Evolutionary conservation across 768 basidiomycete genomes (phyloP).

Genomic region (Hydnomerulius pinastri): DNA sequence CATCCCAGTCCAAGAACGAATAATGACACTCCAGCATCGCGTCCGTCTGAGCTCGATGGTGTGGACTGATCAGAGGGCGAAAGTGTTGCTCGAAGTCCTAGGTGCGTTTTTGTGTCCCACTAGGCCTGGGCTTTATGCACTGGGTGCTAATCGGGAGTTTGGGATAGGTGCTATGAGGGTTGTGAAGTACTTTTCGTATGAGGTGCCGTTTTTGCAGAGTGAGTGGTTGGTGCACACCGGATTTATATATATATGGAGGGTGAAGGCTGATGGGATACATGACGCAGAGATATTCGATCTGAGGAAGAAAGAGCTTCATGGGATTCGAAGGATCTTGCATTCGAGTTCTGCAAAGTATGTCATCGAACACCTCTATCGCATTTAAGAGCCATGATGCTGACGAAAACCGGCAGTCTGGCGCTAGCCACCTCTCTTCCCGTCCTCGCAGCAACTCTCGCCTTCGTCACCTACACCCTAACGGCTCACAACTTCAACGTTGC

Average conservation of each 20-base stretch:
- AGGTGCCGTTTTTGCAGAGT: conserved; percentile 67
- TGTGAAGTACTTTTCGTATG: conserved; percentile 79
- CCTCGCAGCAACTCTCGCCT: conserved; percentile 65
- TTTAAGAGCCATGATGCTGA: too few species aligned
- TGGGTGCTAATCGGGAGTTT: neutral
- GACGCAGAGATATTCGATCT: conserved; percentile 52
- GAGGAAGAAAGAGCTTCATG: conserved; percentile 55
- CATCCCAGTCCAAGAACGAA: conserved; percentile 61
- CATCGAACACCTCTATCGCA: too few species aligned
- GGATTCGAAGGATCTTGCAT: conserved; percentile 57
- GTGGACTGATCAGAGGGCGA: conserved; percentile 64
- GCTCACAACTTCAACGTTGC: conserved; percentile 61
- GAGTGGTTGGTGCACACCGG: conserved; percentile 19
- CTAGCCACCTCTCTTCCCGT: conserved; percentile 61
- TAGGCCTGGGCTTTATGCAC: neutral
- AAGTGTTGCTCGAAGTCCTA: conserved; percentile 65
- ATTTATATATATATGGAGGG: too few species aligned
- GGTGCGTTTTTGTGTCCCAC: conserved; percentile 32
- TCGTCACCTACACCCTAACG: conserved; percentile 63
- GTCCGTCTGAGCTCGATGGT: conserved; percentile 56
- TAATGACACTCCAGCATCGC: conserved; percentile 60
- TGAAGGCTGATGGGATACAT: neutral
- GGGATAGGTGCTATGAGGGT: conserved; percentile 67
- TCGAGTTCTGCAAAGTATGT: conserved; percentile 63
- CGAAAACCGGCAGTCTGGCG: conserved; percentile 40